Base-by-base conservation (phyloP, 2,329 filamentous ascomycete genomes). In the Botryosphaeria agaves region DNA sequence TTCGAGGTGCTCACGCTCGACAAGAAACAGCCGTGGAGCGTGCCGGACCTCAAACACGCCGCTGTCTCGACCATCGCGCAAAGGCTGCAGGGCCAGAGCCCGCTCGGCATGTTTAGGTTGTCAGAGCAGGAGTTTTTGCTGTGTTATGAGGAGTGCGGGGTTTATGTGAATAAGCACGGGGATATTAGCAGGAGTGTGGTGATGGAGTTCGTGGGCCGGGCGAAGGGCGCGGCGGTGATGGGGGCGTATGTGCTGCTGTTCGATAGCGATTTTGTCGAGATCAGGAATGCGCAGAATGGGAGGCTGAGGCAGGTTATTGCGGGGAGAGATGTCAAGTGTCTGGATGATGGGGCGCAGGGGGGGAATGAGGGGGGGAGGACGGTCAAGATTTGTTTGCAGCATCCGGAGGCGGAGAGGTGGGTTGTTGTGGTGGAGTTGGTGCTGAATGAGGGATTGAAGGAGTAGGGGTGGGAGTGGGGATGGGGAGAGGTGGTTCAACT, bases 151-250 rank as follows among this genome's bases (percentile, higher is more conserved):
- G 84, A 94, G 53, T 95, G 87, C 43, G 89, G 85, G 12, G 85
- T 98, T 6, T 98, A 95, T 47, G 80, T 95, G 48, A 91, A 98
- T 61, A 94, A 95, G 56, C 84, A 95, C 53, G 89, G 89, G 40
- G 89, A 98, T 37, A 83, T 98, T 17, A 87, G 76, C 23, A 78
- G 91, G 27, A 83, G 78, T 17, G 82, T 95, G 34, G 85, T 95
- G 46, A 93, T 98, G 84, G 84, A 95, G 49, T 98, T 95, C 52
- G 89, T 92, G n/a, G 89, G 89, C 41, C 87, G 78, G 45, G 89
- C 89, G 2, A 76, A 77, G 37, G 72, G 74, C 8, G 85, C 85
- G 2, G 89, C 84, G 37, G 76, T 95, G 58, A 91, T 83, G 43
- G 85, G 84, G 1, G 78, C 84, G 34, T 95, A 93, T 51, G 69